A percentile compares a stretch with the other conserved stretches of the same genome.
Evolutionary conservation across 2,329 filamentous ascomycete genomes (phyloP).

Genomic region (Pseudogymnoascus pannorum): DNA sequence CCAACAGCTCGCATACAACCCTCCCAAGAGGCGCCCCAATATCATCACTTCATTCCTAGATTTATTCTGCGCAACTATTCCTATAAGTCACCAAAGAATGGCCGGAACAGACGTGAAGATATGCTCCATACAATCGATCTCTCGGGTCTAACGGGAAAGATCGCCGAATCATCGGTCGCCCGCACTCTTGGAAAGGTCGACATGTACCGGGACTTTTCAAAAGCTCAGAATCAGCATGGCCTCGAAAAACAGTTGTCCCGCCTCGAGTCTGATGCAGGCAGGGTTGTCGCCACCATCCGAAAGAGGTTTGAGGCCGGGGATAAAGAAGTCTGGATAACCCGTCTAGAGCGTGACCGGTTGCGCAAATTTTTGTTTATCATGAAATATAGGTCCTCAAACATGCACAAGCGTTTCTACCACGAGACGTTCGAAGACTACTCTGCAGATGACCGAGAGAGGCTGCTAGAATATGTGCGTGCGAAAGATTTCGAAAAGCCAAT

Average conservation of each 20-base stretch:
- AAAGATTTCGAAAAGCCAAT: constrained; percentile 25
- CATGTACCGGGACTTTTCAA: constrained; percentile 27
- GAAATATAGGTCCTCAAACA: constrained; percentile 35
- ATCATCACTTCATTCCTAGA: constrained; percentile 32
- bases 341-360: constrained; percentile 31
- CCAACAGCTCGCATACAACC: neutral
- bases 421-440: constrained; percentile 30
- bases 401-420: constrained; percentile 32
- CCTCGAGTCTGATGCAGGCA: constrained; percentile 23
- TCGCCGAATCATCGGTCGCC: constrained; percentile 19
- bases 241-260: constrained; percentile 25
- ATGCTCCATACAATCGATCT: constrained; percentile 23
- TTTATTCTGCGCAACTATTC: constrained; percentile 31
- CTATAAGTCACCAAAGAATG: constrained; percentile 11
- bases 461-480: constrained; percentile 28
- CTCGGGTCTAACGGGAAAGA: constrained; percentile 6
- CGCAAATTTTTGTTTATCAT: constrained; percentile 41
- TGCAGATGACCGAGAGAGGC: constrained; percentile 20
- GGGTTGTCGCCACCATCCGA: constrained; percentile 19
- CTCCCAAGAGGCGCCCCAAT: constrained; percentile 17
- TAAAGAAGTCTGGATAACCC: constrained; percentile 24
- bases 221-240: constrained; percentile 19
- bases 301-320: constrained; percentile 21
- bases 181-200: constrained; percentile 26
- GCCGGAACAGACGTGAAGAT: neutral